A percentile compares a stretch with the other conserved stretches of the same genome.
phyloP scores from a whole-genome alignment of 2,329 filamentous ascomycete genomes.

The Teratosphaeria epicoccoides region DNA sequence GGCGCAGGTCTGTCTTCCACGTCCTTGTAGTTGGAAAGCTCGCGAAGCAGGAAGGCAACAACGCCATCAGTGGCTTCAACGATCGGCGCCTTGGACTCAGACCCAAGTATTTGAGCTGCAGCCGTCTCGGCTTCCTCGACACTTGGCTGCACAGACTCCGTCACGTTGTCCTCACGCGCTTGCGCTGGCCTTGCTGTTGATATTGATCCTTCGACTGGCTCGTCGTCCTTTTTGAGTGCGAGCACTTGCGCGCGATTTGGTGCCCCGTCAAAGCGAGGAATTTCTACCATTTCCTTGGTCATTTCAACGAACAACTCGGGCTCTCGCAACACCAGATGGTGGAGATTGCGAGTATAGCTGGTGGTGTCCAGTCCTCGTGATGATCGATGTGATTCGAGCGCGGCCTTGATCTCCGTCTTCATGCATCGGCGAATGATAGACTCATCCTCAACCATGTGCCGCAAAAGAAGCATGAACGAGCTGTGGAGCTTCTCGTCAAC shows the following conservation, averaged over 20 bases:
- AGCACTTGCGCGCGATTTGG: conserved; percentile 43
- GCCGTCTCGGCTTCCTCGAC: conserved; percentile 17
- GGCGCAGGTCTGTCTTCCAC: conserved; percentile 68
- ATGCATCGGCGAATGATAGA: conserved; percentile 85
- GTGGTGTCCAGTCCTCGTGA: conserved; percentile 53
- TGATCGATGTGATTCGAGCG: conserved; percentile 47
- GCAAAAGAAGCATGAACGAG: conserved; percentile 73
- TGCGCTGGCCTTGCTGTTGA: conserved; percentile 9
- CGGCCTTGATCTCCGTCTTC: conserved; percentile 73
- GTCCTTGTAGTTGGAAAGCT: conserved; percentile 82
- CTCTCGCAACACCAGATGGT: conserved; percentile 67
- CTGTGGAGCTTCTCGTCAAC: conserved; percentile 65
- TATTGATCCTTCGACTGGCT: conserved; percentile 19
- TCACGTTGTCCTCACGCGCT: conserved; percentile 14
- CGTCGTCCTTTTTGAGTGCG: conserved; percentile 36
- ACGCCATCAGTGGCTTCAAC: conserved; percentile 92
- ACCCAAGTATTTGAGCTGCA: conserved; percentile 50
- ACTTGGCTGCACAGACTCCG: conserved; percentile 30
- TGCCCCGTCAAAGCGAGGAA: conserved; percentile 51
- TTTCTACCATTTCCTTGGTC: conserved; percentile 71
- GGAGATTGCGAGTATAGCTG: conserved; percentile 64
- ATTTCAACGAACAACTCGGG: conserved; percentile 81
- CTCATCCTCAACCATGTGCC: conserved; percentile 91
- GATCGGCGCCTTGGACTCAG: conserved; percentile 68
- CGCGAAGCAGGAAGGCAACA: conserved; percentile 85